Base-by-base conservation (phyloP, 371 early-diverging fungal species). In the Mortierella sp. region DNA sequence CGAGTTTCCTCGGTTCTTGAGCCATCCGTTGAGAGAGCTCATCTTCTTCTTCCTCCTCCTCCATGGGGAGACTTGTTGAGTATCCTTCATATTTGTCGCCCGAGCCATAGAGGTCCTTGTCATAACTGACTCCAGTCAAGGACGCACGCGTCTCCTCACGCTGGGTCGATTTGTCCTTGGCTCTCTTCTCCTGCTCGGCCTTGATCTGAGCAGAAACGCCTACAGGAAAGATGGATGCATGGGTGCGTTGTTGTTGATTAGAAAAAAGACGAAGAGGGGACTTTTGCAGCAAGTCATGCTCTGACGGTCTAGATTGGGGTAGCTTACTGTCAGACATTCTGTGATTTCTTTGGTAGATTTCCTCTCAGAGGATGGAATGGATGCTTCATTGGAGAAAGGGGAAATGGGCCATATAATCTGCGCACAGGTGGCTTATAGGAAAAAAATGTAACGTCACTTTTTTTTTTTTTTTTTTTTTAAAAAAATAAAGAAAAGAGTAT, bases 101-200 rank as follows among this genome's bases (percentile, higher is more conserved):
- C 12, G 84, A 72, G 56, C 87, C 91, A 80, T 95, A 95, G 19
- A 94, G 71, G 65, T 95, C 96, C 15, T 89, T 90, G 71, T 96
- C 97, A 77, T 89, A 95, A 9, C 90, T 86, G 30, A 91, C 86
- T 4, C 87, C 85, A 0, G 84, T 68, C 64, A 90, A 61, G 45
- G 89, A 86, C 5, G 87, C 89, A 72, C 88, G 89, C 12, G 65
- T 72, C 19, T 71, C 70, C 46, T 80, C 72, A 14, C 81, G 74
- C 65, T 81, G 79, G 14, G 70, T 60, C 1, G 69, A 29, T 7
- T 62, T 52, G 46, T 76, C 75, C 48, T 56, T 65, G n/a, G 60
- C 74, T n/a, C 83, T 64, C 72, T 79, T 75, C 51, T 70, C 75
- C 61, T 73, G 79, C 59, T 77, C 74, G 18, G 72, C 73, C 65